Evolutionary conservation across 371 early-diverging fungal species (phyloP).

Genomic region (Mycotypha africana): DNA sequence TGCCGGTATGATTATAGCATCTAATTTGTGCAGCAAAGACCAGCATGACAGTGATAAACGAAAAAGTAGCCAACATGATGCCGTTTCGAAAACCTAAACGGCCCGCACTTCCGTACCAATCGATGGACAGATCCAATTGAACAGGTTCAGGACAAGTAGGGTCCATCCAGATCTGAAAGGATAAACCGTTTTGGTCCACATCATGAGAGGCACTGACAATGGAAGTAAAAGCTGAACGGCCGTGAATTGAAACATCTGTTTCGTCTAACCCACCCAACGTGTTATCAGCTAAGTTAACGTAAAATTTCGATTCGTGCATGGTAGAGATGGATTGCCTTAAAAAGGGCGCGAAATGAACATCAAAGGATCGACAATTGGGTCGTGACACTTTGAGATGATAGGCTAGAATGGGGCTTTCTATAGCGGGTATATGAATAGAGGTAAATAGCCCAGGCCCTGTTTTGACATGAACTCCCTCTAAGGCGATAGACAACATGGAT

Average conservation of each 20-base stretch:
- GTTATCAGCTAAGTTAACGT: slow-evolving; percentile 39
- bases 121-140: slow-evolving; percentile 50
- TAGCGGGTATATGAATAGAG: slow-evolving; percentile 47
- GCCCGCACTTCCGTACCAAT: slow-evolving; percentile 73
- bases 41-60: slow-evolving; percentile 61
- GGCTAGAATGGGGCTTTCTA: slow-evolving; percentile 58
- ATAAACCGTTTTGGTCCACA: slow-evolving; percentile 55
- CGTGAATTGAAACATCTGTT: slow-evolving; percentile 66
- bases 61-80: slow-evolving; percentile 62
- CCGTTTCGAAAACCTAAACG: slow-evolving; percentile 69
- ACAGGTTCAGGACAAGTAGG: slow-evolving; percentile 50
- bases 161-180: slow-evolving; percentile 70
- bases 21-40: slow-evolving; percentile 58
- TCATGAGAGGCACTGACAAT: slow-evolving; percentile 22
- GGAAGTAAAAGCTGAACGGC: slow-evolving; percentile 58
- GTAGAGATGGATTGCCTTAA: slow-evolving; percentile 67
- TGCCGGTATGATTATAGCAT: slow-evolving; percentile 52
- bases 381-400: slow-evolving; percentile 51
- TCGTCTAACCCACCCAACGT: slow-evolving; percentile 13
- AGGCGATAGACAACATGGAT: slow-evolving; percentile 42
- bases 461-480: slow-evolving; percentile 30
- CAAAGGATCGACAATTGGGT: slow-evolving; percentile 35
- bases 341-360: slow-evolving; percentile 45
- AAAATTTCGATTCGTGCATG: slow-evolving; percentile 70
- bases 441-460: slow-evolving; percentile 39